phyloP scores from a whole-genome alignment of 208 protist genomes.

The Crithidia expoeki region DNA sequence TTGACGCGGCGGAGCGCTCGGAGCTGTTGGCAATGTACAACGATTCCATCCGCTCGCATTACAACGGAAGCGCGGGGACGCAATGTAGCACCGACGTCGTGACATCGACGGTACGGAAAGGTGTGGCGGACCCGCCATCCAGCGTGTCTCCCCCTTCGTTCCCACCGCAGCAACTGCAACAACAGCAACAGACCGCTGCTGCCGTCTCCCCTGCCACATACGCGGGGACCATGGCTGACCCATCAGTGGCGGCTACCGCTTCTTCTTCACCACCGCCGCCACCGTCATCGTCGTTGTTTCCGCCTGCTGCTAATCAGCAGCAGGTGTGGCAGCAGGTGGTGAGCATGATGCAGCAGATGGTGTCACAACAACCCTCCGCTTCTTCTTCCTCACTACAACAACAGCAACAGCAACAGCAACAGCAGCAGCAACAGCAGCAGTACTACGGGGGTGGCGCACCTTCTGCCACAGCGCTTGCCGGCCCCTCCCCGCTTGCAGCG shows the following conservation, averaged over 20 bases:
- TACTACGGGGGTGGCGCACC: neutral
- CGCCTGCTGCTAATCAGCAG: neutral
- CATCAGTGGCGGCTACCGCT: neutral
- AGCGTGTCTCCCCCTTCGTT: neutral
- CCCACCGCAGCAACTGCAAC: neutral
- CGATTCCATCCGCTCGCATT: conserved; percentile 37
- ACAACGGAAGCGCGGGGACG: conserved; percentile 29
- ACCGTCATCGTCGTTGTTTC: neutral
- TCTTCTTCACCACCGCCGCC: neutral
- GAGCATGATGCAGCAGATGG: conserved; percentile 55
- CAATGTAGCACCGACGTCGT: conserved; percentile 37
- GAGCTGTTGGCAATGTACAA: conserved; percentile 60
- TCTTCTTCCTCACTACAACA: neutral
- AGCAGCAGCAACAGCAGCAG: neutral
- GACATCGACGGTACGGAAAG: conserved; percentile 9
- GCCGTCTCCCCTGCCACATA: neutral
- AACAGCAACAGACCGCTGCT: neutral
- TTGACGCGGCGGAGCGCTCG: conserved; percentile 37
- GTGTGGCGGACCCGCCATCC: neutral
- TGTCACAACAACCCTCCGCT: neutral
- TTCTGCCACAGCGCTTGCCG: conserved; percentile 1
- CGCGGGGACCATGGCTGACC: neutral
- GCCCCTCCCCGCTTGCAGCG: neutral
- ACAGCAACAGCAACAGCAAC: neutral
- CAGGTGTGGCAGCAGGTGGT: conserved; percentile 52